Conservation (phyloP, 1,139 yeast genomes). For the Suhomyces panamericanus region DNA sequence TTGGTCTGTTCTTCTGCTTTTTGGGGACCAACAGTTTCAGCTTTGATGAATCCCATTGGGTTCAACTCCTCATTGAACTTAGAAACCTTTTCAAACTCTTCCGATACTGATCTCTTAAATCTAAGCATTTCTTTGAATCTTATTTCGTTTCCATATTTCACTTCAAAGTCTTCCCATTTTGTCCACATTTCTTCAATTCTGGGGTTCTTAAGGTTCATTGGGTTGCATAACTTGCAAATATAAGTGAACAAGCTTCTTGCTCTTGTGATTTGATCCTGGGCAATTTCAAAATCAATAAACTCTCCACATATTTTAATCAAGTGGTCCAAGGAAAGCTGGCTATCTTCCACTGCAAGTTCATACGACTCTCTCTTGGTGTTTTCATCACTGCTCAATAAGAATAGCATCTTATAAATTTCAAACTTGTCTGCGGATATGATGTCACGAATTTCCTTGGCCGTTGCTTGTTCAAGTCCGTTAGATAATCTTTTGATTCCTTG, state of each 20-base stretch:
- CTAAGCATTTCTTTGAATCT: constrained; percentile 76
- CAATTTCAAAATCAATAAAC: constrained; percentile 51
- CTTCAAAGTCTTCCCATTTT: constrained; percentile 73
- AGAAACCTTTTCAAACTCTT: constrained; percentile 37
- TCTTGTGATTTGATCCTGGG: constrained; percentile 50
- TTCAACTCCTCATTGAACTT: constrained; percentile 31
- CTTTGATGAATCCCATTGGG: constrained; percentile 59
- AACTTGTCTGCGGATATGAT: constrained; percentile 24
- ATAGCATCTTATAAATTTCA: constrained; percentile 22
- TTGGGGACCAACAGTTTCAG: constrained; percentile 22
- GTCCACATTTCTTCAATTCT: constrained; percentile 47
- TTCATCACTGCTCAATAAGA: constrained; percentile 11
- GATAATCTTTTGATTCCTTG: constrained; percentile 19
- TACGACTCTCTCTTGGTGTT: constrained; percentile 18
- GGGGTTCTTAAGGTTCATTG: constrained; percentile 17
- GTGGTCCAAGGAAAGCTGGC: constrained; percentile 27
- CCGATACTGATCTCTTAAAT: constrained; percentile 44
- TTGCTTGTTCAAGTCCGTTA: constrained; percentile 4
- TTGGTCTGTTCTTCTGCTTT: constrained; percentile 9
- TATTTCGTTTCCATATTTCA: constrained; percentile 66
- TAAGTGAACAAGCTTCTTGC: constrained; percentile 61
- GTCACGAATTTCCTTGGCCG: constrained; percentile 13
- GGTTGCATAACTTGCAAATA: constrained; percentile 27
- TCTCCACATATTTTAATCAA: constrained; percentile 32
- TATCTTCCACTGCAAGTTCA: constrained; percentile 23